Evolutionary conservation across 2,329 filamentous ascomycete genomes (phyloP).

Genomic region (Colletotrichum gigasporum): DNA sequence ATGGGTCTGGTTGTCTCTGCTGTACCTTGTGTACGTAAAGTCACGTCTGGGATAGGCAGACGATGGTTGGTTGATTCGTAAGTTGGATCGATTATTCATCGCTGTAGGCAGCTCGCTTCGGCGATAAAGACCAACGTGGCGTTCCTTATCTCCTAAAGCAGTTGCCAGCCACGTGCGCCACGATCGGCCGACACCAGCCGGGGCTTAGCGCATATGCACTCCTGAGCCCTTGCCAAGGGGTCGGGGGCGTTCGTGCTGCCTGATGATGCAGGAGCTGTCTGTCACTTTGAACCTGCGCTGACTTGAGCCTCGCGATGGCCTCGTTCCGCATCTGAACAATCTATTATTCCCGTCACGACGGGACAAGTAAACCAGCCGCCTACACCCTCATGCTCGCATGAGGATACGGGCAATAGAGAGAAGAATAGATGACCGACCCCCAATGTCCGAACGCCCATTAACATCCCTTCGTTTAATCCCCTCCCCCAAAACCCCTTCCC

Average conservation of each 20-base stretch:
- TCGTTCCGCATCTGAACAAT: neutral
- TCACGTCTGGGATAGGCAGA: neutral
- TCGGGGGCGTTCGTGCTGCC: neutral
- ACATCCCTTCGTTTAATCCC: neutral
- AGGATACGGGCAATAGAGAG: too few relatives aligned
- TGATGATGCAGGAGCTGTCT: too few relatives aligned
- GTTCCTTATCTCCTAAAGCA: constrained; percentile 2
- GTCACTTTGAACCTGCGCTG: neutral
- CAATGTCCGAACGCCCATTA: neutral
- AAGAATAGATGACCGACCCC: neutral
- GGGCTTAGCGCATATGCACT: neutral
- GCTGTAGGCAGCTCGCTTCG: neutral
- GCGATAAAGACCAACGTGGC: constrained; percentile 15
- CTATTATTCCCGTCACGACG: too few relatives aligned
- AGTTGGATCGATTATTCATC: neutral
- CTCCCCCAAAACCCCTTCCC: neutral
- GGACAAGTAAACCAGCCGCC: too few relatives aligned
- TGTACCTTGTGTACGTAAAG: too few relatives aligned
- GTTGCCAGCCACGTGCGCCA: constrained; percentile 6
- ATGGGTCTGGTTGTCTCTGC: neutral
- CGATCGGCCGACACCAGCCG: neutral
- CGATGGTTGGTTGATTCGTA: neutral
- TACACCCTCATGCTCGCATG: too few relatives aligned
- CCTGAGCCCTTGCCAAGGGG: too few relatives aligned
- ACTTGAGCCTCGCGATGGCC: neutral